A percentile compares a stretch with the other conserved stretches of the same genome.
Conservation (phyloP, 2,329 filamentous ascomycete species). For the Diaporthe nobilis region DNA sequence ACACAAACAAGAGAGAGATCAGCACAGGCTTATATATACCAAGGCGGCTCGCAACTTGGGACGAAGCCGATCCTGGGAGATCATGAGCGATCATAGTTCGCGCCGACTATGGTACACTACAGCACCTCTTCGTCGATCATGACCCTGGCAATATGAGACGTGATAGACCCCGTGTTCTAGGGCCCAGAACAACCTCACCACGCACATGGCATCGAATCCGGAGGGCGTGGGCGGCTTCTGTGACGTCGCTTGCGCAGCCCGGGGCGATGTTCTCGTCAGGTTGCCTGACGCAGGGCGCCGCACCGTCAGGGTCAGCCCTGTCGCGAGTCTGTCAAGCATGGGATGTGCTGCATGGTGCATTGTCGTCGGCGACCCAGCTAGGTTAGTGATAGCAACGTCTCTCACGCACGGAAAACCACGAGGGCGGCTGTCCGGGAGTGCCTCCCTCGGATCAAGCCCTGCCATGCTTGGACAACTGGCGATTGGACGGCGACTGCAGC, state of each 20-base stretch:
- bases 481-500: conserved; percentile 15
- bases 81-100: conserved; percentile 26
- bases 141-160: conserved; percentile 15
- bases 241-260: conserved; percentile 24
- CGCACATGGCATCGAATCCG: not conserved
- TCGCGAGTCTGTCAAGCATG: not conserved
- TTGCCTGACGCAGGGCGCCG: conserved; percentile 1
- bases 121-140: conserved; percentile 19
- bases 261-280: conserved; percentile 14
- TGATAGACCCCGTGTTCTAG: not conserved
- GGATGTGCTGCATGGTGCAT: not conserved
- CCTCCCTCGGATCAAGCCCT: not conserved
- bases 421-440: not conserved
- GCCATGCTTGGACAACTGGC: not conserved
- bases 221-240: not conserved
- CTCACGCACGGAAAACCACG: not conserved
- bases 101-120: not conserved
- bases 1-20: conserved; percentile 29
- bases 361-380: not conserved
- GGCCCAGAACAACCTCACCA: not conserved
- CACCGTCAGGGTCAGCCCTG: conserved; percentile 11
- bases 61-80: conserved; percentile 22
- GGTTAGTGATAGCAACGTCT: not conserved
- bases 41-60: conserved; percentile 5
- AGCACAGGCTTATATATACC: conserved; percentile 30